phyloP scores from a whole-genome alignment of 2,329 filamentous ascomycete genomes.

The Rosellinia necatrix region DNA sequence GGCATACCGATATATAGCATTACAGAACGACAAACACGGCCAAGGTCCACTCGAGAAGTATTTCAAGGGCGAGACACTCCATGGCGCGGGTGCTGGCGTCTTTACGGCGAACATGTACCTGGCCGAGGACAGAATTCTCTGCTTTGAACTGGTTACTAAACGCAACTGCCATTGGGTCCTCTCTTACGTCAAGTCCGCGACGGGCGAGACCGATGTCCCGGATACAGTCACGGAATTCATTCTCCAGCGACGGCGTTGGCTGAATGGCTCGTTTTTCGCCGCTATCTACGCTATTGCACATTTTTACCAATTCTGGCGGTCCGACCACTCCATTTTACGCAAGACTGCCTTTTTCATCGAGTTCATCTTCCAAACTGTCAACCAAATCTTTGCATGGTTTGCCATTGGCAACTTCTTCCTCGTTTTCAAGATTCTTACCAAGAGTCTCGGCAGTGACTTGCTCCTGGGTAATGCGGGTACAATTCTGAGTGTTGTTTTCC shows the following conservation, averaged over 20 bases:
- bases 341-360: conserved; percentile 92
- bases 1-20: conserved; percentile 91
- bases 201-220: conserved; percentile 95
- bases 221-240: conserved; percentile 94
- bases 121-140: conserved; percentile 89
- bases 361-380: conserved; percentile 91
- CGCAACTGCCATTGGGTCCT: conserved; percentile 97
- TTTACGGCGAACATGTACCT: conserved; percentile 98
- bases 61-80: conserved; percentile 97
- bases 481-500: conserved; percentile 86
- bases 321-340: conserved; percentile 82
- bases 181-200: conserved; percentile 97
- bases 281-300: conserved; percentile 94
- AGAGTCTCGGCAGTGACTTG: conserved; percentile 71
- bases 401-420: conserved; percentile 98
- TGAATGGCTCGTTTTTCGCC: conserved; percentile 98
- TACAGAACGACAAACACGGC: conserved; percentile 95
- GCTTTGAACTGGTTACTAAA: conserved; percentile 97
- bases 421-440: conserved; percentile 95
- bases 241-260: conserved; percentile 91
- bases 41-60: conserved; percentile 96
- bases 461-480: conserved; percentile 78
- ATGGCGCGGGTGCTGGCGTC: conserved; percentile 93
- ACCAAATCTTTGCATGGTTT: conserved; percentile 99
- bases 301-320: conserved; percentile 95